Base-by-base conservation (phyloP, 164 flowering plant species). In the Akebia trifoliata region DNA sequence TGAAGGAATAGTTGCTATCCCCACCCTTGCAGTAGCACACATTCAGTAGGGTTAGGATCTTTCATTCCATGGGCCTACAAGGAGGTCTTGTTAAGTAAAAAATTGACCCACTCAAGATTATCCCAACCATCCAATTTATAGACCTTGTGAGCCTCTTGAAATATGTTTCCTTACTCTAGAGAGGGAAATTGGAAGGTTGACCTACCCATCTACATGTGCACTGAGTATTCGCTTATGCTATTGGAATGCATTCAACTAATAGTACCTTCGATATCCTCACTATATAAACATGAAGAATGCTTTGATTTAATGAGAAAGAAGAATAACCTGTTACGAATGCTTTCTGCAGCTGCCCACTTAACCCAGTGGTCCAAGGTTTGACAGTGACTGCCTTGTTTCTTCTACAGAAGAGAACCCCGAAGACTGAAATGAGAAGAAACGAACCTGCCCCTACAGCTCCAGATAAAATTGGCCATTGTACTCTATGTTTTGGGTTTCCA, bases 261-360 rank as follows among this genome's bases (percentile, higher is more conserved):
- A 12, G 21, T 29, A 6, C 34, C 37, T 39, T 42, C 4, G 8
- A 2, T 18, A 1, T 6, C 1, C 5, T 29, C 8, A 1, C 8
- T 22, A 35, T 22, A 38, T 2, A 68, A 57, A 26, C 22, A 20
- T 15, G 38, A 9, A 39, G 48, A 22, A 35, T 25, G 5, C 9
- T 34, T 28, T 35, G 4, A 38, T 5, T 9, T 25, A 20, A 20
- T 32, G 32, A 53, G 52, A 37, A 48, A 38, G 55, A 52, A 72
- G 46, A 67, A 20, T 66, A 64, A 86, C 98, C 98, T 34, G 89
- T 86, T 52, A 85, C 73, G 62, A 91, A 79, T 56, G 94, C 95
- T 61, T 78, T 85, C 74, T 77, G 94, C 63, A 91, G 82, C 78
- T 87, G 96, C 50, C 92, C 96, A 59, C 96, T 92, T 64, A 92